Conservation (phyloP, 176 grass and related monocot genomes). For the Lolium multiflorum region DNA sequence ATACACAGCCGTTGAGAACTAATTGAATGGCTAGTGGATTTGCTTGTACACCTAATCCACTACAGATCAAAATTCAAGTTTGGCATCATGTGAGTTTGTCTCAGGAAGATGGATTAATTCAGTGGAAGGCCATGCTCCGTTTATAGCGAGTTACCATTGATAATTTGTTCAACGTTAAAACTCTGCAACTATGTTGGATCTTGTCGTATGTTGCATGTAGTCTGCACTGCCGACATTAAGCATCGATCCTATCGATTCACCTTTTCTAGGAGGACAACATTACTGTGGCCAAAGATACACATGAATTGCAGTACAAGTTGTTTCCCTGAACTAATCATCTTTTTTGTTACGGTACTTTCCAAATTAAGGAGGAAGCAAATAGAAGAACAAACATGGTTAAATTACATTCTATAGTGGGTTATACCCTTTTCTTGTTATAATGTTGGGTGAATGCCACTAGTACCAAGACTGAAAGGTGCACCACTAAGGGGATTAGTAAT, state of each 20-base stretch:
- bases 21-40: not conserved
- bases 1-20: not conserved
- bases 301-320: too few species aligned
- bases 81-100: not conserved
- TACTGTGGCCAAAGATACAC: not conserved
- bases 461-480: slow-evolving; percentile 21
- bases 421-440: slow-evolving; percentile 36
- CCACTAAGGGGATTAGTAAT: slow-evolving; percentile 17
- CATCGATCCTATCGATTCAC: not conserved
- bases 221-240: too few species aligned
- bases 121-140: not conserved
- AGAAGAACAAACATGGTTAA: not conserved
- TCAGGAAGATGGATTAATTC: not conserved
- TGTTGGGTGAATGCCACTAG: slow-evolving; percentile 48
- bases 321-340: not conserved
- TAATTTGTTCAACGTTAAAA: not conserved
- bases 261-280: not conserved
- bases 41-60: not conserved
- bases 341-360: too few species aligned
- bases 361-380: too few species aligned
- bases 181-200: not conserved
- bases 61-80: not conserved
- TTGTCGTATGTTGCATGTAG: not conserved
- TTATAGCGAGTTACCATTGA: too few species aligned
- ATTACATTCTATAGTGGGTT: slow-evolving; percentile 33